Percentiles rank a stretch among this genome's conserved stretches.
phyloP scores from a whole-genome alignment of 2,329 filamentous ascomycete genomes.

The Ophiostoma pallidulum region DNA sequence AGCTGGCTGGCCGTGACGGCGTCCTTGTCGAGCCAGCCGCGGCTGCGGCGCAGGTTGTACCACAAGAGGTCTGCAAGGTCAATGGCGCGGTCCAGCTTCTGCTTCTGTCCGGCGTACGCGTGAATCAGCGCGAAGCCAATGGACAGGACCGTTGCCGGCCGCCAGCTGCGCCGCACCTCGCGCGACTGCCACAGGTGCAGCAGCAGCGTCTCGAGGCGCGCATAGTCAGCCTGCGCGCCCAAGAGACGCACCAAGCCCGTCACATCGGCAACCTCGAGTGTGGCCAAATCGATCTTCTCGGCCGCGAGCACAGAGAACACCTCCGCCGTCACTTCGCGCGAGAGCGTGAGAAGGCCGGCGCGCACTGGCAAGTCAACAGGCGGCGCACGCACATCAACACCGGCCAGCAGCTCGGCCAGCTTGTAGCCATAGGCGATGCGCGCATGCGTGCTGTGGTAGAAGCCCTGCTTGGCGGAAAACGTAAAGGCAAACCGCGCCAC shows the following conservation, averaged over 20 bases:
- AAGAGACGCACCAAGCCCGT: constrained; percentile 36
- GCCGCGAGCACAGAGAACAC: constrained; percentile 33
- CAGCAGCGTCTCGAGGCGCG: constrained; percentile 33
- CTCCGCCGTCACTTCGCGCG: constrained; percentile 29
- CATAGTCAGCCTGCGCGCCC: constrained; percentile 37
- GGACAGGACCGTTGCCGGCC: constrained; percentile 21
- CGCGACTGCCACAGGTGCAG: constrained; percentile 26
- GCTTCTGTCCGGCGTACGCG: constrained; percentile 21
- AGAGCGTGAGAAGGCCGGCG: constrained; percentile 28
- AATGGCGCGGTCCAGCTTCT: constrained; percentile 22
- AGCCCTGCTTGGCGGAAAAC: constrained; percentile 32
- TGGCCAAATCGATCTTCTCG: constrained; percentile 33
- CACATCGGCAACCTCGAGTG: constrained; percentile 34
- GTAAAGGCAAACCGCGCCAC: constrained; percentile 33
- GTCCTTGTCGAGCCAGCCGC: constrained; percentile 23
- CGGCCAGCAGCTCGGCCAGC: constrained; percentile 35
- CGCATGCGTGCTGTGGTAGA: constrained; percentile 28
- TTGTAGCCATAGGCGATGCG: constrained; percentile 35
- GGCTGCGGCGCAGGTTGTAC: constrained; percentile 27
- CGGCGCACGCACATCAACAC: constrained; percentile 27
- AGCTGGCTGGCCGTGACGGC: constrained; percentile 23
- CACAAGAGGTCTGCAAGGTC: constrained; percentile 24
- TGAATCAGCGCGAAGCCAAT: constrained; percentile 26
- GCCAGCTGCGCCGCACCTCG: constrained; percentile 27
- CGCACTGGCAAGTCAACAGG: constrained; percentile 26